These are phyloP conservation scores for Hypoxylon lenormandii DNA, from an alignment of 495 filamentous ascomycete species.

Conservation along the genomic window DNA sequence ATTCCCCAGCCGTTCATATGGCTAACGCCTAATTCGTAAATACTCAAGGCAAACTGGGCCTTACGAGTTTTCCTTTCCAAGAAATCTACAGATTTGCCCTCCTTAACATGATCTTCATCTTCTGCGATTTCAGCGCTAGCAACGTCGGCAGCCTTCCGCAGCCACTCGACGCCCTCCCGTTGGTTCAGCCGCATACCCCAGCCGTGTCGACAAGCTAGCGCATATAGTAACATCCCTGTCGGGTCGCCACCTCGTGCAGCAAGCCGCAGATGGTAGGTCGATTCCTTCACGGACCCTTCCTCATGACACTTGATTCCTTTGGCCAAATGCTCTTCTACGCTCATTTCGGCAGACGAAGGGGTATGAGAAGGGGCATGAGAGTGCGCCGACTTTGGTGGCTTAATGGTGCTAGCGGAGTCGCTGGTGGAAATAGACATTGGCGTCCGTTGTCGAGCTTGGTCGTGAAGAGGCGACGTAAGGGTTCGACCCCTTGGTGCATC, in stretches of 20 bases:
- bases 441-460: slow-evolving; percentile 53
- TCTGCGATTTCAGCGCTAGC: slow-evolving; percentile 83
- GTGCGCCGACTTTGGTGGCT: slow-evolving; percentile 67
- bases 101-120: slow-evolving; percentile 74
- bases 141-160: slow-evolving; percentile 87
- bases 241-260: slow-evolving; percentile 87
- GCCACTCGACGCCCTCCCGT: slow-evolving; percentile 87
- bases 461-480: slow-evolving; percentile 55
- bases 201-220: slow-evolving; percentile 94
- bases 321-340: slow-evolving; percentile 85
- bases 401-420: slow-evolving; percentile 74
- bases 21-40: slow-evolving; percentile 96
- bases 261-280: slow-evolving; percentile 92
- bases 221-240: slow-evolving; percentile 94
- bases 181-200: slow-evolving; percentile 97
- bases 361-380: slow-evolving; percentile 58
- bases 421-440: slow-evolving; percentile 68
- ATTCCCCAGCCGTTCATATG: slow-evolving; percentile 99
- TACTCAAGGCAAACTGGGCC: slow-evolving; percentile 91
- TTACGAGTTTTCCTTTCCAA: slow-evolving; percentile 79
- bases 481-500: slow-evolving; percentile 56
- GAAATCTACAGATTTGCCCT: slow-evolving; percentile 71
- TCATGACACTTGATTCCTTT: slow-evolving; percentile 91
- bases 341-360: slow-evolving; percentile 67
- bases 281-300: slow-evolving; percentile 84